Conservation (phyloP, 345 rosid genomes). For the Eucalyptus camaldulensis region DNA sequence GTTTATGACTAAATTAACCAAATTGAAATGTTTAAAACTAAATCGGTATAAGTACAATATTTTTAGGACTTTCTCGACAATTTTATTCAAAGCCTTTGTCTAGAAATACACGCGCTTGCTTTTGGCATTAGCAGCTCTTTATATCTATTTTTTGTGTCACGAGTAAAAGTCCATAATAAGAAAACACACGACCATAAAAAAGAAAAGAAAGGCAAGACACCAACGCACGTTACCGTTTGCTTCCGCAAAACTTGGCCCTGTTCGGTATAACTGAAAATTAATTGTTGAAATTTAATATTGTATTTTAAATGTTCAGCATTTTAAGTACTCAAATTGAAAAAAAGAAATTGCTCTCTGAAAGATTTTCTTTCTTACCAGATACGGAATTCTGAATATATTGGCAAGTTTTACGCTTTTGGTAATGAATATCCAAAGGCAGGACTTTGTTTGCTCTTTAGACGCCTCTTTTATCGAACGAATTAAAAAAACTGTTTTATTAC, state of each 20-base stretch:
- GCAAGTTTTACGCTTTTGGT: neutral
- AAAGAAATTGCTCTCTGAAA: neutral
- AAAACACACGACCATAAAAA: neutral
- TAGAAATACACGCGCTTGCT: neutral
- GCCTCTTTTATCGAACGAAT: neutral
- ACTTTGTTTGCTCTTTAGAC: neutral
- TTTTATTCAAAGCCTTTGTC: no score
- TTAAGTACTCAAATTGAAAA: neutral
- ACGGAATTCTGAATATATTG: neutral
- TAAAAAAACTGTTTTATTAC: neutral
- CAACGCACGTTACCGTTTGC: neutral
- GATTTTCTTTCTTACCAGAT: neutral
- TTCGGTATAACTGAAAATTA: neutral
- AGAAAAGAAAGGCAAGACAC: neutral
- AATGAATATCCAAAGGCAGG: neutral
- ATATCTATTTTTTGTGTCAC: neutral
- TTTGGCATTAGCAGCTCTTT: neutral
- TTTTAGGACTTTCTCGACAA: fast-evolving
- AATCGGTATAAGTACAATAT: no score
- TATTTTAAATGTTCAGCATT: neutral
- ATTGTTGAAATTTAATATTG: neutral
- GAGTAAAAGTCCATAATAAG: neutral
- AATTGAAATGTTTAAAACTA: no score
- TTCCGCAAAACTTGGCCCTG: neutral
- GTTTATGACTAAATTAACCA: no score